phyloP scores from a whole-genome alignment of 192 early-diverging fungal species.

The Rhizoclosmatium sp. region DNA sequence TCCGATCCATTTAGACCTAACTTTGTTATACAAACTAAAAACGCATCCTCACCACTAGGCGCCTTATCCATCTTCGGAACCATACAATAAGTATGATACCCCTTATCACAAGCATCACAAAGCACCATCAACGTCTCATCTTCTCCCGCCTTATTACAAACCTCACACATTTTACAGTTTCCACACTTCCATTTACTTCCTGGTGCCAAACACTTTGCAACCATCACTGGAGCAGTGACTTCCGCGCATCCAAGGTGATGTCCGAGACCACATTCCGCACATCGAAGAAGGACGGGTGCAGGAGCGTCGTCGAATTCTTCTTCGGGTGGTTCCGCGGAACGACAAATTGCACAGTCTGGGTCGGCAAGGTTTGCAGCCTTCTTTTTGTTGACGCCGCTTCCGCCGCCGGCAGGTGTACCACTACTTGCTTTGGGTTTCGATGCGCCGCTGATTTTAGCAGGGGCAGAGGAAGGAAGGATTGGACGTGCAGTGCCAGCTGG shows the following conservation, averaged over 20 bases:
- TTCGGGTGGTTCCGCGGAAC: slow-evolving; percentile 23
- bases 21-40: background rate
- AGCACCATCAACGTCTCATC: slow-evolving; percentile 59
- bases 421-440: slow-evolving; percentile 4
- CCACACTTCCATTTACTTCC: slow-evolving; percentile 58
- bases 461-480: too few relatives aligned
- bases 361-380: slow-evolving; percentile 23
- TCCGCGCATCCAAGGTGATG: slow-evolving; percentile 59
- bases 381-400: background rate
- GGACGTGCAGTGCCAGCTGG: background rate
- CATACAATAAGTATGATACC: slow-evolving; percentile 62
- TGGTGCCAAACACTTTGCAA: slow-evolving; percentile 46
- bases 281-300: slow-evolving; percentile 15
- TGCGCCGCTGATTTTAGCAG: background rate
- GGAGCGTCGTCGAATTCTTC: slow-evolving; percentile 25
- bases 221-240: slow-evolving; percentile 51
- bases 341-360: slow-evolving; percentile 34
- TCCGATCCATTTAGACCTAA: background rate
- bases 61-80: slow-evolving; percentile 51
- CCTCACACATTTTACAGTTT: slow-evolving; percentile 59
- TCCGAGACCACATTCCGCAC: slow-evolving; percentile 29
- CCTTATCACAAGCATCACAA: slow-evolving; percentile 66
- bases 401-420: slow-evolving; percentile 12
- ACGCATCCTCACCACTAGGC: slow-evolving; percentile 49
- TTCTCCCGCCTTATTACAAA: slow-evolving; percentile 58